phyloP scores from a whole-genome alignment of 1,284 basidiomycete species.

The Trametes hirsuta region DNA sequence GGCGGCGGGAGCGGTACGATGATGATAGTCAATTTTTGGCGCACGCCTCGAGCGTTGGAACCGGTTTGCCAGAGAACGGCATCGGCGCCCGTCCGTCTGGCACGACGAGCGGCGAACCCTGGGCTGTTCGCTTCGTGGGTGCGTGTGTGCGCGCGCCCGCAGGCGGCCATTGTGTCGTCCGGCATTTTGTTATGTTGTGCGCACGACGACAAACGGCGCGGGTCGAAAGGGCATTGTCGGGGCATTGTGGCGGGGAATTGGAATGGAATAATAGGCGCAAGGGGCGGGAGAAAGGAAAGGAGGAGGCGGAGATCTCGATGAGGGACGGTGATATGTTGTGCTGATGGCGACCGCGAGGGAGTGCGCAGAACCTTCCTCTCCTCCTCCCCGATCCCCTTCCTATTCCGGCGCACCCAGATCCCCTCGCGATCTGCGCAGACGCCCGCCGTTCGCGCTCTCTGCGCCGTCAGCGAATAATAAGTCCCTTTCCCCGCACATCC shows the following conservation, averaged over 20 bases:
- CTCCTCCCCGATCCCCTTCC: constrained; percentile 12
- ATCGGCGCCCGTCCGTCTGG: constrained; percentile 8
- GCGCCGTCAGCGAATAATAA: not conserved
- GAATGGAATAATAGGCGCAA: constrained; percentile 1
- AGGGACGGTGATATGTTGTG: constrained; percentile 16
- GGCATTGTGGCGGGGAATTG: not conserved
- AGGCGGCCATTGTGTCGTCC: too few relatives aligned
- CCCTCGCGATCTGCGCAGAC: constrained; percentile 12
- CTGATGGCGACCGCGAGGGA: constrained; percentile 17
- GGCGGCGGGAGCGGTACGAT: too few relatives aligned
- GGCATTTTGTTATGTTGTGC: not conserved
- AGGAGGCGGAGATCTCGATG: constrained; percentile 17
- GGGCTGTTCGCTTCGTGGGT: not conserved
- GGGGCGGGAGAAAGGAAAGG: not conserved
- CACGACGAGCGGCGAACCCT: not conserved
- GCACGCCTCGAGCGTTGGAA: constrained; percentile 14
- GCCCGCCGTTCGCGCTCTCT: constrained; percentile 9
- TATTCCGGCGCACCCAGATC: constrained; percentile 11
- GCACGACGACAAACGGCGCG: not conserved
- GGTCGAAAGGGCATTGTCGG: not conserved
- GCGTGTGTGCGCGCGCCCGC: too few relatives aligned
- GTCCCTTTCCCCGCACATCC: constrained; percentile 11
- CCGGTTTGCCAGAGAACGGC: constrained; percentile 11
- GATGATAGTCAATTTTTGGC: constrained; percentile 19
- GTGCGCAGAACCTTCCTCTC: not conserved